Conservation (phyloP, 306 rosid species). For the Lagenaria siceraria region DNA sequence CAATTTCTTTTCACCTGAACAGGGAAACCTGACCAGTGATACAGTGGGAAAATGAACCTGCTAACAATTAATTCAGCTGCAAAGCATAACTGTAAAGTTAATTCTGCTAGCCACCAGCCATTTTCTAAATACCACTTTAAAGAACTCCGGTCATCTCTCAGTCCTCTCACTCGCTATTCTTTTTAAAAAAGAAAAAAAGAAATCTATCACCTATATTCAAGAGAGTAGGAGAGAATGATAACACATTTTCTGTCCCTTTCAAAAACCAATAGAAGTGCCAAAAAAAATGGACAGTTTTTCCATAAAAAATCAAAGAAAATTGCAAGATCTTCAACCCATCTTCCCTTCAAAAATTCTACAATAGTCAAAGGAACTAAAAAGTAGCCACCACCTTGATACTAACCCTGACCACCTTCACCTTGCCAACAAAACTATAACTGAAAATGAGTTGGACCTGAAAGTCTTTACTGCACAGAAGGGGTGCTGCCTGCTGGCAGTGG, state of each 20-base stretch:
- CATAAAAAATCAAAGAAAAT: neutral
- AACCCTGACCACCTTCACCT: neutral
- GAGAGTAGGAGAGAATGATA: neutral
- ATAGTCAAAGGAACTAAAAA: neutral
- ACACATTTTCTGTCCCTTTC: neutral
- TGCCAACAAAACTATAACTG: neutral
- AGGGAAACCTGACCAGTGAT: neutral
- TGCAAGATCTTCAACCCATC: neutral
- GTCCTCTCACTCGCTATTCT: neutral
- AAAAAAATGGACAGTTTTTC: neutral
- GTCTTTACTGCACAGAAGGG: neutral
- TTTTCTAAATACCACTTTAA: neutral
- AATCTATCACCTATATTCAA: neutral
- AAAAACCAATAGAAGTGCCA: neutral
- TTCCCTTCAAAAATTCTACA: neutral
- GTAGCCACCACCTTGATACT: neutral
- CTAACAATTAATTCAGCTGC: neutral
- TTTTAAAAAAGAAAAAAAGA: neutral
- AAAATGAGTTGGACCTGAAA: neutral
- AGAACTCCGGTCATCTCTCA: neutral
- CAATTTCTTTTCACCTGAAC: neutral
- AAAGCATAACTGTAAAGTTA: neutral
- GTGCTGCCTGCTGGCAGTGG: neutral
- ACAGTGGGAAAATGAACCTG: neutral
- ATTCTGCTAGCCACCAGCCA: neutral